Evolutionary conservation across 139 green algal species (phyloP).

Genomic region (Ettlia oleoabundans): DNA sequence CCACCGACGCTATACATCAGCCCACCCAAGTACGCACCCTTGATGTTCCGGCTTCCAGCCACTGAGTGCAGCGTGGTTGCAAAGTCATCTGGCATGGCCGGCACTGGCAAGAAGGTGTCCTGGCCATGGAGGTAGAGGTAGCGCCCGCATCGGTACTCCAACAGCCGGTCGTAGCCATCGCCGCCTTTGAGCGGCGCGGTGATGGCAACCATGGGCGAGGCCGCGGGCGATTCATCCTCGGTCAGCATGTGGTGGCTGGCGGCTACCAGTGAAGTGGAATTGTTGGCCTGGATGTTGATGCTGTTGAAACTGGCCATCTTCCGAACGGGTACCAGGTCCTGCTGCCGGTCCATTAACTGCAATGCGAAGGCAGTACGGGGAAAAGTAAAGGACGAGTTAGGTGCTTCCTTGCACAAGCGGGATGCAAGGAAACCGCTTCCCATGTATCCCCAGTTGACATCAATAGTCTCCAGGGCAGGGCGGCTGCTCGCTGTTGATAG

Average conservation of each 20-base stretch:
- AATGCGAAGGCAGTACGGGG: neutral
- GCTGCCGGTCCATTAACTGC: constrained; percentile 26
- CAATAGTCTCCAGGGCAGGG: too few species aligned
- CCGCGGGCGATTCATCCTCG: constrained; percentile 18
- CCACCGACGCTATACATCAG: neutral
- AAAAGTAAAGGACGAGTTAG: neutral
- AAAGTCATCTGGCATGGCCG: constrained; percentile 30
- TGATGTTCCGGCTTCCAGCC: constrained; percentile 30
- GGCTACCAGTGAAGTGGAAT: neutral
- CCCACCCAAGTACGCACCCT: constrained; percentile 1
- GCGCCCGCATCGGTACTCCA: constrained; percentile 43
- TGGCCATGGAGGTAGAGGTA: constrained; percentile 37
- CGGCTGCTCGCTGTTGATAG: too few species aligned
- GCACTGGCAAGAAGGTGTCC: constrained; percentile 43
- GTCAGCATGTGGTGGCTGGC: neutral
- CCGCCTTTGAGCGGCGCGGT: constrained; percentile 24
- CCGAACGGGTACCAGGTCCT: constrained; percentile 35
- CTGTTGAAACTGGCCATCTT: constrained; percentile 29
- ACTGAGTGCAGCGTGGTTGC: constrained; percentile 5
- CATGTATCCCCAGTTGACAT: too few species aligned
- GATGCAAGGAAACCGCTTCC: neutral
- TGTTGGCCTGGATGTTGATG: constrained; percentile 44
- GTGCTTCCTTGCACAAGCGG: neutral
- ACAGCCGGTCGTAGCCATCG: constrained; percentile 38
- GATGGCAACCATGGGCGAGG: neutral